These are phyloP conservation scores for Solanum arcanum DNA, from an alignment of 257 asterid species.

Conservation along the genomic window DNA sequence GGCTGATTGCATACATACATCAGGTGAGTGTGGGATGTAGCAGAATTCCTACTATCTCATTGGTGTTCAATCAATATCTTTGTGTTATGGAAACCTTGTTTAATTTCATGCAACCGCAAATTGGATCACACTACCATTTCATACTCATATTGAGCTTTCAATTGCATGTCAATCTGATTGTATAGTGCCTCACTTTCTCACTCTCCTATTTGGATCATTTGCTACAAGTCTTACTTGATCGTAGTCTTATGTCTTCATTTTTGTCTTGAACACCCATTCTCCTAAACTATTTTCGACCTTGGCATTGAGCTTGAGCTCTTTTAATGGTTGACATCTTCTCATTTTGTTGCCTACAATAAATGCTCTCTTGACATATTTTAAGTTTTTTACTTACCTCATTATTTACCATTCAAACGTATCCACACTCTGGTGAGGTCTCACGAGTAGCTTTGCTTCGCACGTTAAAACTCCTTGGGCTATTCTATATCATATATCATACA, in stretches of 20 bases:
- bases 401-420: neutral
- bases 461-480: neutral
- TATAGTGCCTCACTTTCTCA: neutral
- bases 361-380: neutral
- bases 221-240: neutral
- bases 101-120: neutral
- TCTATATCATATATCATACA: neutral
- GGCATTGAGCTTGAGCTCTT: neutral
- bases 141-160: neutral
- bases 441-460: neutral
- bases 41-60: neutral
- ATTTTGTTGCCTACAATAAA: neutral
- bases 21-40: neutral
- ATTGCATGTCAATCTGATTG: neutral
- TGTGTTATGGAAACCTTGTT: neutral
- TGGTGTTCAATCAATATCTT: neutral
- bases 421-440: neutral
- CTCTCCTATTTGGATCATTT: neutral
- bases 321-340: neutral
- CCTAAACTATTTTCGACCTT: neutral
- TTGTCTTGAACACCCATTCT: neutral
- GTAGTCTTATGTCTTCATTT: neutral
- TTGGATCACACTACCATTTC: neutral
- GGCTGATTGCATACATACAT: neutral
- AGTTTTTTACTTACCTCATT: neutral